A percentile compares a stretch with the other conserved stretches of the same genome.
Evolutionary conservation across 78 protist genomes (phyloP).

Genomic region (Fonticula alba): DNA sequence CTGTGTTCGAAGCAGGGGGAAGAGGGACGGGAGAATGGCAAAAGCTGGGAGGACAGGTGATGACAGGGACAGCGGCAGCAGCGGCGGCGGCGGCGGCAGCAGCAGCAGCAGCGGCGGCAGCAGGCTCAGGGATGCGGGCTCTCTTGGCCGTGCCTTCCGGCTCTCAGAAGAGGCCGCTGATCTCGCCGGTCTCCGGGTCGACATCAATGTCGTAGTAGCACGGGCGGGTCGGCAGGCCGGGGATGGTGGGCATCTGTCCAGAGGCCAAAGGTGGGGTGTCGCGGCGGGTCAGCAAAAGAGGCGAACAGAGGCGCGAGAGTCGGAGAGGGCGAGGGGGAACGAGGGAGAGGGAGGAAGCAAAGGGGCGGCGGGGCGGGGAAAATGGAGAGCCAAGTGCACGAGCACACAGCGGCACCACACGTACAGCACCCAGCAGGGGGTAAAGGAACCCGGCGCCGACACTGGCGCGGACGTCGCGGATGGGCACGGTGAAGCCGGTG

Average conservation of each 20-base stretch:
- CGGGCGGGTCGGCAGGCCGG: conserved; percentile 87
- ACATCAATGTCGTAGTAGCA: conserved; percentile 70
- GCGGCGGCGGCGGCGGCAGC: too few species aligned
- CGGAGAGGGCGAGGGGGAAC: too few species aligned
- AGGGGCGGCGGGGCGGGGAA: neutral
- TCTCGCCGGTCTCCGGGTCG: conserved; percentile 44
- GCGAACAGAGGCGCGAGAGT: neutral
- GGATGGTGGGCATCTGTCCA: conserved; percentile 54
- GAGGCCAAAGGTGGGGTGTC: neutral
- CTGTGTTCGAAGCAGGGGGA: too few species aligned
- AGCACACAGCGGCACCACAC: neutral
- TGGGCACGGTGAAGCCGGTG: conserved; percentile 61
- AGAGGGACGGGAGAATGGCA: too few species aligned
- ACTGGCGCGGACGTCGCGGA: conserved; percentile 56
- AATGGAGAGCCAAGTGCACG: neutral
- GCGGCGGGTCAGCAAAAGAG: neutral
- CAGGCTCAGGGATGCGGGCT: too few species aligned
- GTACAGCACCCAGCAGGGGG: conserved; percentile 46
- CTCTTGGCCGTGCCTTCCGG: too few species aligned
- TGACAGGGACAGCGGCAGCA: too few species aligned
- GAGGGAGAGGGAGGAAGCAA: too few species aligned
- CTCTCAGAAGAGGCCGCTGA: conserved; percentile 65
- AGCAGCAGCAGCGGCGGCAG: too few species aligned
- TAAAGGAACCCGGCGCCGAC: conserved; percentile 79
- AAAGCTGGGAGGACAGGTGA: too few species aligned